These are phyloP conservation scores for Artemisia annua DNA, from an alignment of 129 eudicot genomes.

Conservation along the genomic window DNA sequence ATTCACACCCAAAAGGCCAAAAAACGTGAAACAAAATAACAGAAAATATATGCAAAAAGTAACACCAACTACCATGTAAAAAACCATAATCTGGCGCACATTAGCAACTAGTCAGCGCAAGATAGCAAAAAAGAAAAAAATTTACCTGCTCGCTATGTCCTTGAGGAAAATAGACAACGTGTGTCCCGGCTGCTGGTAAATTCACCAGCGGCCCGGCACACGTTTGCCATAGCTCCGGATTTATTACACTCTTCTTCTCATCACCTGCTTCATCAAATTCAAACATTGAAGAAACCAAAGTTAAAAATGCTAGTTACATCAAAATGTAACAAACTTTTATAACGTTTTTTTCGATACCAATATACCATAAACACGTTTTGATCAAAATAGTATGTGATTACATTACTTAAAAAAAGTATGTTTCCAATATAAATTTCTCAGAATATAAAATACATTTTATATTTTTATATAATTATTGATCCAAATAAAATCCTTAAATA, in stretches of 20 bases:
- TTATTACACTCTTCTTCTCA: constrained; percentile 73
- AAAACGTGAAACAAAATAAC: not conserved
- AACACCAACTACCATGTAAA: constrained; percentile 3
- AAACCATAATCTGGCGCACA: constrained; percentile 34
- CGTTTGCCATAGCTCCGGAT: constrained; percentile 92
- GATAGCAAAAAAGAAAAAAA: not conserved
- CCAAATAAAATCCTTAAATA: too few relatives aligned
- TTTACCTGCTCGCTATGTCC: constrained; percentile 96
- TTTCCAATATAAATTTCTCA: too few relatives aligned
- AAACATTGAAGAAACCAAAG: not conserved
- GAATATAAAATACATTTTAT: too few relatives aligned
- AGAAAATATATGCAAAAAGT: not conserved
- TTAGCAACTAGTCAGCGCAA: constrained; percentile 14
- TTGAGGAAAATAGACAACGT: constrained; percentile 95
- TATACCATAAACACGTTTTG: too few relatives aligned
- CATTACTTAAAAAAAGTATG: too few relatives aligned
- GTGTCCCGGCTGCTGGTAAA: constrained; percentile 95
- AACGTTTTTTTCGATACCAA: too few relatives aligned
- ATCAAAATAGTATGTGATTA: too few relatives aligned
- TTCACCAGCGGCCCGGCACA: constrained; percentile 96
- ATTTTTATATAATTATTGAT: too few relatives aligned
- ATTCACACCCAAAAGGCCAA: not conserved
- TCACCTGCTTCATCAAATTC: constrained; percentile 20
- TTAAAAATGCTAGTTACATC: too few relatives aligned
- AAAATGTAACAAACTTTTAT: too few relatives aligned